These are phyloP conservation scores for Penicillium sp. DNA, from an alignment of 2,329 filamentous ascomycete species.

Conservation along the genomic window DNA sequence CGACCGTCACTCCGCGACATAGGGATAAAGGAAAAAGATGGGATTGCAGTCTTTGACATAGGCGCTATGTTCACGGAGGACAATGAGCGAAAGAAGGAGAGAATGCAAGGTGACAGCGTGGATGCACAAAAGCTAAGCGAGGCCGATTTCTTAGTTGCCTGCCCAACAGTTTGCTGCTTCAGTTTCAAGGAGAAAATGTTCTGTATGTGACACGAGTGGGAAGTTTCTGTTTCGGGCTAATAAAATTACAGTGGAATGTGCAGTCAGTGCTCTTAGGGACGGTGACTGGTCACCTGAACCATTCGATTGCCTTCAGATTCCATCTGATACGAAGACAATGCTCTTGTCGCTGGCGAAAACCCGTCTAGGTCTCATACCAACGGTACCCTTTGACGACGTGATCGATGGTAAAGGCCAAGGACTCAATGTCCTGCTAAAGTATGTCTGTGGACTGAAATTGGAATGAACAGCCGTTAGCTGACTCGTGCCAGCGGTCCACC, in stretches of 20 bases:
- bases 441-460: constrained; percentile 7
- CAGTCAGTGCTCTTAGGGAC: constrained; percentile 18
- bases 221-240: constrained; percentile 3
- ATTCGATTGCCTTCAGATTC: constrained; percentile 24
- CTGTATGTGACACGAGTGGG: constrained; percentile 16
- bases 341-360: constrained; percentile 20
- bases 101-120: constrained; percentile 10
- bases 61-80: constrained; percentile 10
- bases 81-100: constrained; percentile 15
- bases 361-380: constrained; percentile 18
- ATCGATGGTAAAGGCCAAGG: constrained; percentile 38
- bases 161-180: constrained; percentile 22
- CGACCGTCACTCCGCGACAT: constrained; percentile 17
- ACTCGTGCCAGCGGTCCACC: constrained; percentile 13
- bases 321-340: constrained; percentile 19
- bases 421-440: constrained; percentile 30
- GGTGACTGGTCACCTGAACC: constrained; percentile 19
- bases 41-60: constrained; percentile 15
- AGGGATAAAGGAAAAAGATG: constrained; percentile 11
- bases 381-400: constrained; percentile 29
- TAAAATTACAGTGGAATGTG: constrained; percentile 14
- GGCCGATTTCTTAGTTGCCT: constrained; percentile 20
- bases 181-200: constrained; percentile 26
- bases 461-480: constrained; percentile 5
- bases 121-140: constrained; percentile 12